These are phyloP conservation scores for Chaetomium tenue DNA, from an alignment of 495 filamentous ascomycete species.

Conservation along the genomic window DNA sequence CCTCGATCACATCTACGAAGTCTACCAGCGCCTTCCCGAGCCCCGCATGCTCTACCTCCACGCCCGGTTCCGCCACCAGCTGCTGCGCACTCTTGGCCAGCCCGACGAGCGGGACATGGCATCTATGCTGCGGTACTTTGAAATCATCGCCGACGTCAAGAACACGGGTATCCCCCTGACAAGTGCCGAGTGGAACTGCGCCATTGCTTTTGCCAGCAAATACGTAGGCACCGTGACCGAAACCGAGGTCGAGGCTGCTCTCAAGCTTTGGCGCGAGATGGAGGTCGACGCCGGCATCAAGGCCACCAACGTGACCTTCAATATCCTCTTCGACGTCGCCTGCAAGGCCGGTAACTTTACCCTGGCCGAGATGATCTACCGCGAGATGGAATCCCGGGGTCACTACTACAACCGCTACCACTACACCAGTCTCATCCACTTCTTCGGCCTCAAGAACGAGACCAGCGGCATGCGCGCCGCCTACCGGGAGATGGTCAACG, in stretches of 20 bases:
- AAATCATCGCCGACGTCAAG: slow-evolving; percentile 80
- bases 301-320: slow-evolving; percentile 74
- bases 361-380: slow-evolving; percentile 78
- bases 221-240: slow-evolving; percentile 62
- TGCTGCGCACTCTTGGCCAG: slow-evolving; percentile 68
- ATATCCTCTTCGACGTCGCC: slow-evolving; percentile 85
- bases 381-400: slow-evolving; percentile 71
- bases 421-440: slow-evolving; percentile 77
- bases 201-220: slow-evolving; percentile 72
- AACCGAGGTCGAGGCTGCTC: slow-evolving; percentile 65
- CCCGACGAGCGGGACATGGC: slow-evolving; percentile 54
- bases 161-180: slow-evolving; percentile 61
- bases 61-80: slow-evolving; percentile 54
- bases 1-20: slow-evolving; percentile 44
- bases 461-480: slow-evolving; percentile 64
- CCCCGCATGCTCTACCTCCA: slow-evolving; percentile 68
- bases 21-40: slow-evolving; percentile 46
- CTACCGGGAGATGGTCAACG: slow-evolving; percentile 72
- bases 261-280: slow-evolving; percentile 87
- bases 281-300: slow-evolving; percentile 66
- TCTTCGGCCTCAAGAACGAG: slow-evolving; percentile 68
- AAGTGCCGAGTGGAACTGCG: slow-evolving; percentile 72
- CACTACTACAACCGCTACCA: slow-evolving; percentile 68
- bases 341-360: slow-evolving; percentile 77
- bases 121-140: slow-evolving; percentile 77